A percentile compares a stretch with the other conserved stretches of the same genome.
Conservation (phyloP, 1,139 yeast genomes). For the Saccharomyces hybrid region DNA sequence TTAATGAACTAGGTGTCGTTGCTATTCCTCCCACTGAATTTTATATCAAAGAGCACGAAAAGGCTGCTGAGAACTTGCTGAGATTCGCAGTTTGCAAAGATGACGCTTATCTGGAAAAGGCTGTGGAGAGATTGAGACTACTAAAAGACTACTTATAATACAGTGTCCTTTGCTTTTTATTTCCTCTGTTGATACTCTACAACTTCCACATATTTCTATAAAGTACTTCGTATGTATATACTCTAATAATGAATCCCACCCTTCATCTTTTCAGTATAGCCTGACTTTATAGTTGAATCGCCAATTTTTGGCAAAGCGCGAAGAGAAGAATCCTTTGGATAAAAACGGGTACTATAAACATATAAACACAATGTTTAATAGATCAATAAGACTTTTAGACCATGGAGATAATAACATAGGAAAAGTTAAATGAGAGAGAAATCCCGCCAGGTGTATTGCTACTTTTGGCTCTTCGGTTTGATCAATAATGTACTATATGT, state of each 20-base stretch:
- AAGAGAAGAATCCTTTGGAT: too few species aligned
- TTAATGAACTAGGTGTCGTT: slow-evolving; percentile 87
- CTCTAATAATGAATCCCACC: neutral
- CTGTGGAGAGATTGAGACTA: slow-evolving; percentile 63
- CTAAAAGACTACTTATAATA: slow-evolving; percentile 53
- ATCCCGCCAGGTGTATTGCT: slow-evolving; percentile 33
- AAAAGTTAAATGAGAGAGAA: neutral
- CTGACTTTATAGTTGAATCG: too few species aligned
- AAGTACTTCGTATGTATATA: neutral
- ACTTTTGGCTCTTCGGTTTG: slow-evolving; percentile 81
- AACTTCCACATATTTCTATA: neutral
- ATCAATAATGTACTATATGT: slow-evolving; percentile 86
- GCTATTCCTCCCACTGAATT: slow-evolving; percentile 96
- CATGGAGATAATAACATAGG: neutral
- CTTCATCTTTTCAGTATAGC: too few species aligned
- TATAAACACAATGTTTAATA: neutral
- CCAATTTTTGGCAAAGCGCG: too few species aligned
- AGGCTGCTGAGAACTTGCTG: slow-evolving; percentile 72
- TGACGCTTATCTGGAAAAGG: slow-evolving; percentile 68
- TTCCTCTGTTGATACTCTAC: too few species aligned
- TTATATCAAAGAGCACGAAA: slow-evolving; percentile 60
- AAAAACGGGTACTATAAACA: neutral
- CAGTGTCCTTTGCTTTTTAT: too few species aligned
- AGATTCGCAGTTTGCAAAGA: slow-evolving; percentile 97
- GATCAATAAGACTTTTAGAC: too few species aligned